Percentiles rank a stretch among this genome's conserved stretches.
Evolutionary conservation across 208 protist genomes (phyloP).

Genomic region (Trypanosoma platydactyli): DNA sequence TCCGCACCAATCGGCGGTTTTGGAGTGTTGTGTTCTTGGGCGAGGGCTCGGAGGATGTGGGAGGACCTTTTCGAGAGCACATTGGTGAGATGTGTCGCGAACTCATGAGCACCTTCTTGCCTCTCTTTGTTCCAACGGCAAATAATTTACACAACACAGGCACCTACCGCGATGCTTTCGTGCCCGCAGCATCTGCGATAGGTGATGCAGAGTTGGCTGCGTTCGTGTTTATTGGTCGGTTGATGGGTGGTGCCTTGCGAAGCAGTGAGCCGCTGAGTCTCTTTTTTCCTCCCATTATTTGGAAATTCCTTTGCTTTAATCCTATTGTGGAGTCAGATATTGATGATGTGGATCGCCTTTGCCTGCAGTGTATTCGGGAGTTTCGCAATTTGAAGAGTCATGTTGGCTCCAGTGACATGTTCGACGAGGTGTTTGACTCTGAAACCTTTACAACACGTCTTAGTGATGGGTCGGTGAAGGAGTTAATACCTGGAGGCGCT

Average conservation of each 20-base stretch:
- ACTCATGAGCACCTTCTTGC: slow-evolving; percentile 78
- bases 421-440: slow-evolving; percentile 84
- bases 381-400: slow-evolving; percentile 53
- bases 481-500: slow-evolving; percentile 72
- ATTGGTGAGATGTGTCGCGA: slow-evolving; percentile 92
- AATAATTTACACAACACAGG: slow-evolving; percentile 90
- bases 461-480: slow-evolving; percentile 70
- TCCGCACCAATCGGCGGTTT: slow-evolving; percentile 82
- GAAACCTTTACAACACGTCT: slow-evolving; percentile 84
- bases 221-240: slow-evolving; percentile 90
- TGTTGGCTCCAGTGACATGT: slow-evolving; percentile 44
- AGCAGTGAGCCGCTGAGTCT: slow-evolving; percentile 89
- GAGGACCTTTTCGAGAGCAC: slow-evolving; percentile 92
- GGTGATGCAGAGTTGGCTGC: slow-evolving; percentile 53
- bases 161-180: slow-evolving; percentile 83
- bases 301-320: slow-evolving; percentile 80
- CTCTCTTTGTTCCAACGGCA: slow-evolving; percentile 90
- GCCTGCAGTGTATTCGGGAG: slow-evolving; percentile 83
- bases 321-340: slow-evolving; percentile 75
- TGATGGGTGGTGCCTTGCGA: slow-evolving; percentile 95
- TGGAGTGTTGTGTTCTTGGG: slow-evolving; percentile 91
- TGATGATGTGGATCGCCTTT: slow-evolving; percentile 79
- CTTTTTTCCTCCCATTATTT: slow-evolving; percentile 91
- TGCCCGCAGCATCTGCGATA: slow-evolving; percentile 77
- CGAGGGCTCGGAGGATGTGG: slow-evolving; percentile 93